Conservation (phyloP, 805 yeast species). For the Cyberlindnera mrakii region DNA sequence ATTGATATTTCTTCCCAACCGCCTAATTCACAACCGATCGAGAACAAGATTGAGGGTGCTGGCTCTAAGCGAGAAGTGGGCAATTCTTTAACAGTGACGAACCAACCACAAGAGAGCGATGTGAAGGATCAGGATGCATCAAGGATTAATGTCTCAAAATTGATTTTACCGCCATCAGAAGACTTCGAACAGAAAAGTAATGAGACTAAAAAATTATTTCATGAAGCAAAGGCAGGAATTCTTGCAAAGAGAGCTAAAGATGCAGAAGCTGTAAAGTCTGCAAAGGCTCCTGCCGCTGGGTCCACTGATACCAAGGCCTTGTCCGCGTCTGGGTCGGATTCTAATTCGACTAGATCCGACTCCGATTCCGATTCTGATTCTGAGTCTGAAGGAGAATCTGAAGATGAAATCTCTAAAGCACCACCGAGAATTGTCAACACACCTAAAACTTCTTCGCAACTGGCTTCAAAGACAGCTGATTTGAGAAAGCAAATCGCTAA, state of each 20-base stretch:
- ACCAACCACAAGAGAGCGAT: too few relatives aligned
- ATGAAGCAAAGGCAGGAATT: slow-evolving; percentile 11
- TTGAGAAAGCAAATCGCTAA: slow-evolving; percentile 14
- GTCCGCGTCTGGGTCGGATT: slow-evolving; percentile 32
- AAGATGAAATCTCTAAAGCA: slow-evolving; percentile 23
- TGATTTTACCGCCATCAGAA: slow-evolving; percentile 6
- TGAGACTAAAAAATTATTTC: slow-evolving; percentile 7
- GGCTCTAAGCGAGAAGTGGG: too few relatives aligned
- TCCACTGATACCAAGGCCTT: background rate
- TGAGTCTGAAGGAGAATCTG: slow-evolving; percentile 20
- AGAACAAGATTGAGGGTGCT: too few relatives aligned
- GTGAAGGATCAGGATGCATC: background rate
- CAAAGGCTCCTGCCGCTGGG: background rate
- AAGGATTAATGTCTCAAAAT: background rate
- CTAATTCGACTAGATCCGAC: slow-evolving; percentile 34
- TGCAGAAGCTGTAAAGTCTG: background rate
- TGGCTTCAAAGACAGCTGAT: slow-evolving; percentile 3
- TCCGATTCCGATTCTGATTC: slow-evolving; percentile 23
- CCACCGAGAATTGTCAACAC: slow-evolving; percentile 42
- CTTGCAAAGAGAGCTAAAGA: slow-evolving; percentile 6
- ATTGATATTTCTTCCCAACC: too few relatives aligned
- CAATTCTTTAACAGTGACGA: too few relatives aligned
- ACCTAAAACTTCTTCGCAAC: slow-evolving; percentile 31
- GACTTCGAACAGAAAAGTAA: background rate
- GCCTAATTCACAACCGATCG: too few relatives aligned